Percentiles rank a stretch among this genome's conserved stretches.
Conservation (phyloP, 139 green algal genomes). For the Chlamydomonas schloesseri region DNA sequence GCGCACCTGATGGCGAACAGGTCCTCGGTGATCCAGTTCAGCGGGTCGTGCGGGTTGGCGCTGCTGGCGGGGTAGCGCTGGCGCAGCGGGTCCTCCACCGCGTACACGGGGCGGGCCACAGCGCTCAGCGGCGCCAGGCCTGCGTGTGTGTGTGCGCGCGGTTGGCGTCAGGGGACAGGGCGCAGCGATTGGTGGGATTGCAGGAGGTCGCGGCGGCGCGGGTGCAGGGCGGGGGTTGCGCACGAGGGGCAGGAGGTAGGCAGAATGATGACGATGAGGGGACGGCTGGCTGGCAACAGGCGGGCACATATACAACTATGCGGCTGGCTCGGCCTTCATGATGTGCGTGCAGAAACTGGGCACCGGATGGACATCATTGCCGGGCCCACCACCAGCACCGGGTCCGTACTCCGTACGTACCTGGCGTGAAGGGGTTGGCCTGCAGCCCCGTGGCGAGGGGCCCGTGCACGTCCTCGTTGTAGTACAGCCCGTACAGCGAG, state of each 20-base stretch:
- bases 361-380: no score
- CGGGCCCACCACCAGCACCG: no score
- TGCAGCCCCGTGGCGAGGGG: conserved; percentile 6
- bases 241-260: no score
- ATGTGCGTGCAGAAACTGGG: no score
- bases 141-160: no score
- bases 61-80: background rate
- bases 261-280: no score
- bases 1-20: conserved; percentile 4
- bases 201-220: no score
- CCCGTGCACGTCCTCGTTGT: conserved; percentile 22
- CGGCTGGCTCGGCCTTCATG: no score
- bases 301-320: no score
- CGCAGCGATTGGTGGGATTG: background rate
- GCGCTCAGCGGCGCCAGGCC: background rate
- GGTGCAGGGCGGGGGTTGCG: no score
- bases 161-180: no score
- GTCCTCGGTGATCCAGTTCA: conserved; percentile 40
- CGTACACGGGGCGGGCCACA: background rate
- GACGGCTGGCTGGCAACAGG: no score
- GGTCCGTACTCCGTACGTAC: background rate
- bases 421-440: conserved; percentile 35
- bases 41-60: background rate
- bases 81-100: background rate
- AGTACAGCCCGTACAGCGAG: conserved; percentile 14